Evolutionary conservation across 768 basidiomycete species (phyloP), one percentile per base, ranked within the genome.

Genomic region (Royoungia palumana): DNA sequence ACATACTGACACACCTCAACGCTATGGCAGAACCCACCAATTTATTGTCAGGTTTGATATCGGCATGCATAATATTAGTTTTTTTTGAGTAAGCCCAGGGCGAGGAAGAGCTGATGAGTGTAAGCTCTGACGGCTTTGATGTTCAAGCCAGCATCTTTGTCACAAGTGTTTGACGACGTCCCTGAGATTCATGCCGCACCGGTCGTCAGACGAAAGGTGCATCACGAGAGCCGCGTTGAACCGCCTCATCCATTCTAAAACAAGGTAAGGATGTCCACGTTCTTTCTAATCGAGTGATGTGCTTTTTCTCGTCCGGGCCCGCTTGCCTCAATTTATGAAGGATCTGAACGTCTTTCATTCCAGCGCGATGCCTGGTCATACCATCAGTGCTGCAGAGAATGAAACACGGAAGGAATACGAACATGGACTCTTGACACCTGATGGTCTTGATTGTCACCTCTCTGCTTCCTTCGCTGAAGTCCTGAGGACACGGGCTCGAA

Each of bases 371-470:
- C 94, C 94, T 97, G 55, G 43, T 28, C 35, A 48, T 9, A 28
- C 39, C 39, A 40, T 57, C 36, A 54, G 49, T 21, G 22, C 24
- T 38, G 46, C 43, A 39, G 34, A 20, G 13, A 20, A 25, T 34
- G 41, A 46, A 40, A 56, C 35, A 22, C 20, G 34, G 16, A 35
- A 50, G 30, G 45, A 47, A 51, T 22, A 77, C 90, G 58, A 51
- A 96, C 95, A 99, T 99, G 21, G 89, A 90, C 63, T 98, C 95
- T 67, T 99, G 96, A 61, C 85, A 87, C 39, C 96, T 75, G 41
- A 97, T 84, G 50, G 98, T 94, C 71, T 99, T 99, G 68, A 99
- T 97, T 1, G 96, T 96, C 10, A 98, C 94, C 66, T 99, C 95
- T 59, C 74, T 73, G 35, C 82, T 78, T 16, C 53, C 54, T 43